Evolutionary conservation across 2,329 filamentous ascomycete genomes (phyloP).

Genomic region (Xylariales sp.): DNA sequence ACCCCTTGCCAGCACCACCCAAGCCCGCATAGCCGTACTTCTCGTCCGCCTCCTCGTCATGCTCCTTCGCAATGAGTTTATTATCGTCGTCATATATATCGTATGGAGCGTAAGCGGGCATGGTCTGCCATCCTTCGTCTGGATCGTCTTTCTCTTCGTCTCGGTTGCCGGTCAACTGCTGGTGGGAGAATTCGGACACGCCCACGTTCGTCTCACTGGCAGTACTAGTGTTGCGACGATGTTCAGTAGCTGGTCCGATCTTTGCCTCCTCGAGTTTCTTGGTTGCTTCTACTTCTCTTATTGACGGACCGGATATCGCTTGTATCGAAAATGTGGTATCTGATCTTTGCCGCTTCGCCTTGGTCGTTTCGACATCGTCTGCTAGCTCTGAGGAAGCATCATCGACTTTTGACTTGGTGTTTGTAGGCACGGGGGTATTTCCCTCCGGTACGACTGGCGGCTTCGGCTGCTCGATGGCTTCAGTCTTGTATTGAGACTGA

Average conservation of each 20-base stretch:
- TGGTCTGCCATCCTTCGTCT: conserved; percentile 81
- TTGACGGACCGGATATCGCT: conserved; percentile 26
- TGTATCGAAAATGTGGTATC: conserved; percentile 13
- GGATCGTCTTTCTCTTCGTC: conserved; percentile 51
- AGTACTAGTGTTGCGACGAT: conserved; percentile 35
- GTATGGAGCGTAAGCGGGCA: conserved; percentile 89
- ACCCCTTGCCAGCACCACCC: conserved; percentile 88
- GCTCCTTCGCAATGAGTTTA: conserved; percentile 77
- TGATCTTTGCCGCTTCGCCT: conserved; percentile 15
- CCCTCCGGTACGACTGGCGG: conserved; percentile 19
- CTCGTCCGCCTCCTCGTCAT: conserved; percentile 62
- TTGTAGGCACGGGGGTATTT: conserved; percentile 7
- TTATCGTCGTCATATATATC: conserved; percentile 96
- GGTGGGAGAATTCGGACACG: conserved; percentile 86
- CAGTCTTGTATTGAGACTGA: conserved; percentile 8
- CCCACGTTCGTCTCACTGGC: conserved; percentile 28
- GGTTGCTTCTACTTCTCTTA: conserved; percentile 24
- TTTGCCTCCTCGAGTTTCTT: conserved; percentile 22
- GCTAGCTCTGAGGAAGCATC: conserved; percentile 6
- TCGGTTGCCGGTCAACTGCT: conserved; percentile 61
- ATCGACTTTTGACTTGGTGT: conserved; percentile 5
- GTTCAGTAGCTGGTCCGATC: conserved; percentile 18
- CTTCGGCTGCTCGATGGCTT: conserved; percentile 16
- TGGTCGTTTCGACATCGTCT: not conserved
- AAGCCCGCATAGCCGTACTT: conserved; percentile 68